Evolutionary conservation across 139 green algal species (phyloP).

Genomic region (Picochlorum sp.): DNA sequence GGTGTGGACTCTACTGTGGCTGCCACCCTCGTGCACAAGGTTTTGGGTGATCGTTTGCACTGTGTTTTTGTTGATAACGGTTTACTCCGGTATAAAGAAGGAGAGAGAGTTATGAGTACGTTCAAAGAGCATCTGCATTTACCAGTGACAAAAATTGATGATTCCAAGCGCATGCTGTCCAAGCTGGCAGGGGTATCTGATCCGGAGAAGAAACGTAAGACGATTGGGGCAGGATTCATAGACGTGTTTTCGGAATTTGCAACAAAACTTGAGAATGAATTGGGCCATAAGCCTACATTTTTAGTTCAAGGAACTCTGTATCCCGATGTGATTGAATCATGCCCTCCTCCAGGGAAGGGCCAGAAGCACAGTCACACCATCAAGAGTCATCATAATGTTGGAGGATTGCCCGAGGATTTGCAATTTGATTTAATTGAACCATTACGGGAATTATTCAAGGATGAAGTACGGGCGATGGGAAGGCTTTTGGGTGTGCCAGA

Average conservation of each 20-base stretch:
- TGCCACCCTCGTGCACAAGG: slow-evolving; percentile 91
- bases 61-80: slow-evolving; percentile 99
- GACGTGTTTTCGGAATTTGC: slow-evolving; percentile 82
- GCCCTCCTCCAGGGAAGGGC: slow-evolving; percentile 83
- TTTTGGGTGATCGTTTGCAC: slow-evolving; percentile 93
- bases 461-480: slow-evolving; percentile 58
- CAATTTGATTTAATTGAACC: slow-evolving; percentile 96
- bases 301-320: slow-evolving; percentile 95
- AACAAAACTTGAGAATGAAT: slow-evolving; percentile 52
- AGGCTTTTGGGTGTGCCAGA: slow-evolving; percentile 54
- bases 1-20: slow-evolving; percentile 96
- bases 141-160: slow-evolving; percentile 89
- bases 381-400: slow-evolving; percentile 99
- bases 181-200: slow-evolving; percentile 71
- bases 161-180: slow-evolving; percentile 44
- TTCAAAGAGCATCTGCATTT: slow-evolving; percentile 96
- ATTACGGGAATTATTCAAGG: slow-evolving; percentile 97
- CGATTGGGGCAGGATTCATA: slow-evolving; percentile 95
- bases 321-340: slow-evolving; percentile 98
- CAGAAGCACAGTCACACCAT: slow-evolving; percentile 99
- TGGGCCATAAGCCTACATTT: slow-evolving; percentile 67
- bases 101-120: slow-evolving; percentile 88
- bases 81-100: slow-evolving; percentile 87
- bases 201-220: slow-evolving; percentile 94
- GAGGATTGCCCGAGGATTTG: slow-evolving; percentile 93